phyloP scores from a whole-genome alignment of 176 grass and related monocot genomes.

The Oryza australiensis region DNA sequence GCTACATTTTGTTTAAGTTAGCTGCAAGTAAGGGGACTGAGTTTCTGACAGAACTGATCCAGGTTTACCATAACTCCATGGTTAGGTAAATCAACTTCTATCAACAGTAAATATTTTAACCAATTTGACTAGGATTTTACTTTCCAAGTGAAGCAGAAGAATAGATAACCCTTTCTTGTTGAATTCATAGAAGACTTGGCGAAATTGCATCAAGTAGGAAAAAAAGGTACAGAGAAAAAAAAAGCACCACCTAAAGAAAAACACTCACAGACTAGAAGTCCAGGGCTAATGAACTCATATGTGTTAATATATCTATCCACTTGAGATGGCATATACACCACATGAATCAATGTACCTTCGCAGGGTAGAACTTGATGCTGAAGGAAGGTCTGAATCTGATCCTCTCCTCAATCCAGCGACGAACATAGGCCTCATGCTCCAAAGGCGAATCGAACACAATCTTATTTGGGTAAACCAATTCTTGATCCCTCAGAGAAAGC shows the following conservation, averaged over 20 bases:
- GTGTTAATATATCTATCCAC: neutral
- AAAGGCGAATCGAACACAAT: slow-evolving; percentile 58
- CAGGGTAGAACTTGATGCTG: slow-evolving; percentile 87
- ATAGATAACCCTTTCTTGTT: neutral
- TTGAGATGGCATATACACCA: neutral
- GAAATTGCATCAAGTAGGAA: too few species aligned
- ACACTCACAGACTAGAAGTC: too few species aligned
- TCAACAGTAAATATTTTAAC: neutral
- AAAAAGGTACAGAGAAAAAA: too few species aligned
- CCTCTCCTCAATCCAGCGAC: slow-evolving; percentile 77
- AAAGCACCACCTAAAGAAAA: too few species aligned
- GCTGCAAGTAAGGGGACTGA: slow-evolving; percentile 11
- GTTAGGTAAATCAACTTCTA: neutral
- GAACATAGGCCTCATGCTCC: slow-evolving; percentile 75
- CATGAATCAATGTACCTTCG: slow-evolving; percentile 53
- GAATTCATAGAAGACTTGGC: too few species aligned
- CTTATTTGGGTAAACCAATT: slow-evolving; percentile 79
- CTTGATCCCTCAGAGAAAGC: slow-evolving; percentile 71
- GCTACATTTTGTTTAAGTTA: neutral
- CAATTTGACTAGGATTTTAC: neutral
- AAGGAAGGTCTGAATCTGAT: slow-evolving; percentile 58
- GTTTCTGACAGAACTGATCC: neutral
- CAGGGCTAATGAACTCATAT: neutral
- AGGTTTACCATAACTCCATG: neutral
- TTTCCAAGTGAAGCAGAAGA: neutral